Base-by-base conservation (phyloP, 495 filamentous ascomycete species). In the Terfezia boudieri region DNA sequence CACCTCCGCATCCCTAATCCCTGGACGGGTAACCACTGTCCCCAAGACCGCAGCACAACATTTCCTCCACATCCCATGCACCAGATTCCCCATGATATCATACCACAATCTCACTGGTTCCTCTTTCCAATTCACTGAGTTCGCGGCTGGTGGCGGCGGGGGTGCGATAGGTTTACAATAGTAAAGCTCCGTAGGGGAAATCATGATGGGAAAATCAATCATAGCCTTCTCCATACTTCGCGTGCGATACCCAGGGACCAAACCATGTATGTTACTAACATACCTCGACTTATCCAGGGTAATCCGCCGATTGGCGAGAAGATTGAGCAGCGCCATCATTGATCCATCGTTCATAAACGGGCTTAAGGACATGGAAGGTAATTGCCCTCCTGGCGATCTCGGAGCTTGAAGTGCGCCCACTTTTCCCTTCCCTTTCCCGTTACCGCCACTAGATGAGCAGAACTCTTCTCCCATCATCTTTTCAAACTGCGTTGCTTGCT, bases 291-390 rank as follows among this genome's bases (percentile, higher is more conserved):
- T 59, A 26, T 56, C 55, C 10, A 65, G 53, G 36, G 56, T 54
- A 5, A 64, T 57, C 61, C 54, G 56, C 57, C 64, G 50, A 16
- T 57, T 52, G 43, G 59, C 62, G 36, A 63, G 59, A 57, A 61
- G 60, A 55, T 67, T 63, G 52, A 69, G 66, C 11, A 68, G 23
- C 32, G 64, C 61, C 38, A 65, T 66, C 53, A 69, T 67, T 17
- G 60, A 61, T 5, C 67, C 67, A 53, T 67, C 63, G 41, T 65
- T 65, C 6, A 60, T 56, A 23, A 65, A 56, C 9, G 62, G 63
- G 12, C 59, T 60, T 9, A 65, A 49, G 22, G 61, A 57, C 37
- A 65, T 14, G 12, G 41, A 14, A 32, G 26, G 26, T 7, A 32
- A 32, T 32, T 32, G 26, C 7, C 7, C 26, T 4, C 26, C 2